These are phyloP conservation scores for Leptographium galeiforme DNA, from an alignment of 2,329 filamentous ascomycete species.

Conservation along the genomic window DNA sequence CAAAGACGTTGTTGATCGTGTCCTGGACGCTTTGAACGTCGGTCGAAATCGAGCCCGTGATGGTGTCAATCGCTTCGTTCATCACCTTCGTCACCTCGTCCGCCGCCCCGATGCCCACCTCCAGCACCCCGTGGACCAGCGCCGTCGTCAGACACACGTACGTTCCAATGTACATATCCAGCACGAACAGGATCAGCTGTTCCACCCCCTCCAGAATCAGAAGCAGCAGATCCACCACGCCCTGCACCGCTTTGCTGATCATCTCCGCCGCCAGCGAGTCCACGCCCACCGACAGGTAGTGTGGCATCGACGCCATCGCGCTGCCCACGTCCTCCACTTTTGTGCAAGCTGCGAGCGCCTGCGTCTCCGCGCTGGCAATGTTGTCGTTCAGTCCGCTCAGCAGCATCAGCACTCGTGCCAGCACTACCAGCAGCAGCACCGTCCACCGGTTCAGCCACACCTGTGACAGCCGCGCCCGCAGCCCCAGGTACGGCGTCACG, in stretches of 20 bases:
- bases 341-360: slow-evolving; percentile 80
- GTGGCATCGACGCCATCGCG: slow-evolving; percentile 94
- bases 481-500: slow-evolving; percentile 82
- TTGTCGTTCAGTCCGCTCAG: slow-evolving; percentile 59
- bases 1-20: slow-evolving; percentile 43
- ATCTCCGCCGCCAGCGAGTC: slow-evolving; percentile 73
- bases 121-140: slow-evolving; percentile 64
- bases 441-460: slow-evolving; percentile 98
- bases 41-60: slow-evolving; percentile 42
- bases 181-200: slow-evolving; percentile 78
- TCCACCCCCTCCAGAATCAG: slow-evolving; percentile 74
- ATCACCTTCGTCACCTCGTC: slow-evolving; percentile 31
- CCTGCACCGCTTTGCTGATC: slow-evolving; percentile 68
- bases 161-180: slow-evolving; percentile 81
- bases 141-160: slow-evolving; percentile 84
- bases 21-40: slow-evolving; percentile 26
- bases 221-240: slow-evolving; percentile 64
- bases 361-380: slow-evolving; percentile 59
- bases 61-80: slow-evolving; percentile 35
- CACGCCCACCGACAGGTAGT: slow-evolving; percentile 80
- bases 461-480: slow-evolving; percentile 81
- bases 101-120: slow-evolving; percentile 40
- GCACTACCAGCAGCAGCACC: slow-evolving; percentile 70
- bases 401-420: slow-evolving; percentile 68
- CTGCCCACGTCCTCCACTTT: slow-evolving; percentile 89